Evolutionary conservation across 441 rosid genomes (phyloP), one percentile per base, ranked within the genome.

Genomic region (Dalechampia spathulata): DNA sequence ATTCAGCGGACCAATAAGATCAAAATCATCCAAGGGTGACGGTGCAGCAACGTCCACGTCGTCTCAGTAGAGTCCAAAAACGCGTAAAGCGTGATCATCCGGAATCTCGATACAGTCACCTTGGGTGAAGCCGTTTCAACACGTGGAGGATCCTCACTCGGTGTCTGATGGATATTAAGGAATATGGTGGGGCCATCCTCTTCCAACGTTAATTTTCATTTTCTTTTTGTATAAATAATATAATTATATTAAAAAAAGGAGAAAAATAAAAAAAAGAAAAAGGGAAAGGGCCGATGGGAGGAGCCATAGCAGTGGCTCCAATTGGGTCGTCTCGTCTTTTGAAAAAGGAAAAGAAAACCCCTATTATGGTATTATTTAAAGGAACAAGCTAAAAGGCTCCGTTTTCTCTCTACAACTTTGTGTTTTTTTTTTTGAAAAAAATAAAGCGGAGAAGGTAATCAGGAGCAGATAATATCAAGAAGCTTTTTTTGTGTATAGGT

Each of bases 21-120:
- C 14, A 23, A 7, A 22, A 14, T 5, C 0, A 36, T 30, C 34
- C 34, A 30, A 30, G 5, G 34, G 64, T 54, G 83, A 73, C 77
- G 86, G 75, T 78, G 78, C 71, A 72, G 50, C 60, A 21, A 39
- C 62, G 52, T 63, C 87, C 88, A 81, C 86, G 85, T 81, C 86
- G 73, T 64, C 72, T 16, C 55, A 30, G 71, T 37, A 52, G 37
- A 62, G 23, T 56, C 77, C 68, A 63, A 62, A 78, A 78, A 79
- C 75, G 87, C 79, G 78, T 64, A 63, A 61, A 44, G 83, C 78
- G 73, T 76, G 86, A 76, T 77, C 4, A 30, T 30, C 69, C 66
- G 65, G 73, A 71, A 55, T 65, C 76, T 68, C 30, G 60, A 71
- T 63, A 63, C 60, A 39, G 64, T 57, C 57, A 38, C 53, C 64